A percentile compares a stretch with the other conserved stretches of the same genome.
These are phyloP conservation scores for Volvariella surrecta DNA, from an alignment of 1,284 basidiomycete genomes.

Conservation along the genomic window DNA sequence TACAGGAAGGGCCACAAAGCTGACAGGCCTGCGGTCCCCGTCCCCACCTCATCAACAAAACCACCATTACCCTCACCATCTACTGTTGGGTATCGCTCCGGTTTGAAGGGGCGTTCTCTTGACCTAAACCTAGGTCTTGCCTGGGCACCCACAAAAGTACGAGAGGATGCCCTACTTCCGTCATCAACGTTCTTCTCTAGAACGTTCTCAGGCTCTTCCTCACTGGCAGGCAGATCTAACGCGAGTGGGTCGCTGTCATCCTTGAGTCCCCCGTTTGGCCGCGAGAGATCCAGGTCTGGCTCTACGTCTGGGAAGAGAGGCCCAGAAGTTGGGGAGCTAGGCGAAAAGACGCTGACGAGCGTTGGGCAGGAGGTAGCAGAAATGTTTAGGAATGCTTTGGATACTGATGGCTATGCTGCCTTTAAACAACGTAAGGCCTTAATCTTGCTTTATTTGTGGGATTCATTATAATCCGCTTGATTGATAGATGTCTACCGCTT, in stretches of 20 bases:
- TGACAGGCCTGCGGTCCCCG: slow-evolving; percentile 25
- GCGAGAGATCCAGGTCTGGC: background rate
- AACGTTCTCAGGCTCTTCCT: slow-evolving; percentile 18
- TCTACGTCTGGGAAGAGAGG: background rate
- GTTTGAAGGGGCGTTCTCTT: slow-evolving; percentile 54
- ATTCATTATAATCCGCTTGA: slow-evolving; percentile 2
- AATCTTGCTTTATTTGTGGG: slow-evolving; percentile 6
- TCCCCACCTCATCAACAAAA: slow-evolving; percentile 14
- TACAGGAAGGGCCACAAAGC: slow-evolving; percentile 13
- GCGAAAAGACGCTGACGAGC: slow-evolving; percentile 22
- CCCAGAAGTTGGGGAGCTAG: slow-evolving; percentile 19
- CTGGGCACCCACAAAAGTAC: slow-evolving; percentile 60
- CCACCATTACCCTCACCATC: background rate
- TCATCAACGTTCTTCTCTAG: slow-evolving; percentile 25
- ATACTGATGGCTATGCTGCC: slow-evolving; percentile 49
- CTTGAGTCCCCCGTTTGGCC: background rate
- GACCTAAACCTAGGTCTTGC: slow-evolving; percentile 53
- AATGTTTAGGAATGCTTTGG: slow-evolving; percentile 51
- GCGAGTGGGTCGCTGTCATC: slow-evolving; percentile 14
- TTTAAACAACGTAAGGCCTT: slow-evolving; percentile 61
- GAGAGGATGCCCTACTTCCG: slow-evolving; percentile 52
- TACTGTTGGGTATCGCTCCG: slow-evolving; percentile 27
- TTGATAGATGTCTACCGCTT: slow-evolving; percentile 53
- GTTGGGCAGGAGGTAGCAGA: slow-evolving; percentile 52
- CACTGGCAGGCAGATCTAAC: slow-evolving; percentile 16